Evolutionary conservation across 805 yeast genomes (phyloP), one percentile per base, ranked within the genome.

Genomic region (Hanseniaspora pseudoguilliermondii): DNA sequence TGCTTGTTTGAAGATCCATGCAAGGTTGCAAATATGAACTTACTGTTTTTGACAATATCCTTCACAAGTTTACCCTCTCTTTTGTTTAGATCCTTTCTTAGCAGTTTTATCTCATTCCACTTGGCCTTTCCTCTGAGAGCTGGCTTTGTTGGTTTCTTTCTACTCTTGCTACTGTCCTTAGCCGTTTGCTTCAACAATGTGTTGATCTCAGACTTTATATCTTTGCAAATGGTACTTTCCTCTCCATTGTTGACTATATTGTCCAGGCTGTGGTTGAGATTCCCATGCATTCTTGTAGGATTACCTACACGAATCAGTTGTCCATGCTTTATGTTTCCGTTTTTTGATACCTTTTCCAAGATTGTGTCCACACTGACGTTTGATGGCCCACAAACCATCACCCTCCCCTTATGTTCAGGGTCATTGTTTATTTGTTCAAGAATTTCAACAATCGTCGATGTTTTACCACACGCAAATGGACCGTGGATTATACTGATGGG

Each of bases 381-480:
- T 0, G 97, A 89, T 0, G 97, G 95, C 0, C 96, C 97, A 70
- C 97, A 90, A 0, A 91, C 90, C 32, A 91, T 71, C 0, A 91
- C 82, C 47, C 89, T 67, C 59, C 78, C 73, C 8, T 78, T 78
- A 34, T 68, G 69, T 9, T 71, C 71, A 8, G 36, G 32, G 4
- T 18, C 13, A 4, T 41, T 40, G 1, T 80, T 74, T 51, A 88
- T 71, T 64, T 90, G 96, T 52, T 84, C 78, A 39, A 89, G 82
- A 8, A 86, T 70, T 63, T 91, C 97, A 10, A 90, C 81, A 6
- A 91, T 62, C 0, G 97, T 90, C 59, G 83, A 83, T 0, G 97
- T 91, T 58, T 81, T 79, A 3, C 91, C 91, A 0, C 90, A 83
- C 0, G 90, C 90, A 5, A 90, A 90, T 1, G 90, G 89, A 0